Base-by-base conservation (phyloP, 768 basidiomycete genomes). In the Favolaschia claudopus region DNA sequence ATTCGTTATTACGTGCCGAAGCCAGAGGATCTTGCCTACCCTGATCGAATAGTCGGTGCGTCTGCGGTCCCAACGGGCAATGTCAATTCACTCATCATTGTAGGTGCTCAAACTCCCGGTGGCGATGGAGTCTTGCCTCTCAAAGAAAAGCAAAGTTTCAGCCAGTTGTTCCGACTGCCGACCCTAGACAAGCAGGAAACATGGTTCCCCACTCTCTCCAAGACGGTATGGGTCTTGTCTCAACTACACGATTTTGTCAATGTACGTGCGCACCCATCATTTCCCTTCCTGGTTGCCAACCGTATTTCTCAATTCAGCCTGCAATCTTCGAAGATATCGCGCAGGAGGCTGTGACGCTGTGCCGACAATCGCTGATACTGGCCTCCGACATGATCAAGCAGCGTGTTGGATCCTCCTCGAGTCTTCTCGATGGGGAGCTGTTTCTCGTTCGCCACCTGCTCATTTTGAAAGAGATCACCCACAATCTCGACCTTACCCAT, bases 281-380 rank as follows among this genome's bases (percentile, higher is more conserved):
- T 45, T 17, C n/a, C 46, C 27, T 27, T 36, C 50, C 20, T 55
- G 8, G 37, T 14, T 19, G 29, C 39, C 32, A n/a, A 33, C 8
- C 42, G 34, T 31, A 34, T 34, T 36, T 29, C 17, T 39, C 32
- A 55, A 53, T 31, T 7, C 57, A 99, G 95, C 89, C 92, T n/a
- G 89, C 88, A 1, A 96, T 98, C 56, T 99, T 97, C 57, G 92
- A 95, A 66, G 97, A 99, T 71, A 92, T 99, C 36, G 95, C 96
- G 0, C 93, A 95, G 75, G 96, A 98, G 75, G 93, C 96, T 0
- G 82, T 97, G 29, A 80, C 83, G 13, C 78, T 94, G 5, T 96
- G 95, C 71, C 85, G 89, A 32, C 83, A 89, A 57, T 96, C 96
- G 0, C 83, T 99, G 4, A 79, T 91, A 32, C 72, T 82, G 6